Conservation (phyloP, 1,284 basidiomycete species). For the Ustilago lituana region DNA sequence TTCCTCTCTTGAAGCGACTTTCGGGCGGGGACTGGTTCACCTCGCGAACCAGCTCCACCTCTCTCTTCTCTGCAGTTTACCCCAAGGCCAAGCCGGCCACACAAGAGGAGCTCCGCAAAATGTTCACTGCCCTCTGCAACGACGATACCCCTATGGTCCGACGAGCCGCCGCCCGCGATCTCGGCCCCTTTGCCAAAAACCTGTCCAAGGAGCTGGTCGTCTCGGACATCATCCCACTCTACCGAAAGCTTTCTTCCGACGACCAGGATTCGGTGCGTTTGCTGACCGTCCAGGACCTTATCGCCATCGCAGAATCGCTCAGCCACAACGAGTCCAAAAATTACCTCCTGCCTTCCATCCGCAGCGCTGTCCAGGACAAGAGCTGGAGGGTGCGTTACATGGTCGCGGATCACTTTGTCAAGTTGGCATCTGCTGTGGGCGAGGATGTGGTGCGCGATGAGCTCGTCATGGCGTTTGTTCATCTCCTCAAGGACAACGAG, state of each 20-base stretch:
- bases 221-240: conserved; percentile 88
- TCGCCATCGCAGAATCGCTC: conserved; percentile 87
- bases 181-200: conserved; percentile 72
- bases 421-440: conserved; percentile 89
- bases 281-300: conserved; percentile 93
- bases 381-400: conserved; percentile 99
- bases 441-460: conserved; percentile 92
- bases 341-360: conserved; percentile 81
- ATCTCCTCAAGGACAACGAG: conserved; percentile 96
- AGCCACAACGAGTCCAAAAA: conserved; percentile 88
- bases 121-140: conserved; percentile 82
- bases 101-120: conserved; percentile 89
- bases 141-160: conserved; percentile 99
- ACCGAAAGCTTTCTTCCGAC: conserved; percentile 91
- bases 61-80: conserved; percentile 93
- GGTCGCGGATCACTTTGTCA: conserved; percentile 98
- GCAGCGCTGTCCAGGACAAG: conserved; percentile 89
- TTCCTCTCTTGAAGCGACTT: conserved; percentile 89
- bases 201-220: conserved; percentile 70
- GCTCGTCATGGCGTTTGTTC: conserved; percentile 90
- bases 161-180: conserved; percentile 93
- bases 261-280: conserved; percentile 98
- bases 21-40: conserved; percentile 99
- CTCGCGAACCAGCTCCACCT: conserved; percentile 94
- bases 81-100: conserved; percentile 70